Evolutionary conservation across 371 early-diverging fungal genomes (phyloP).

Genomic region (Mucor irregularis): DNA sequence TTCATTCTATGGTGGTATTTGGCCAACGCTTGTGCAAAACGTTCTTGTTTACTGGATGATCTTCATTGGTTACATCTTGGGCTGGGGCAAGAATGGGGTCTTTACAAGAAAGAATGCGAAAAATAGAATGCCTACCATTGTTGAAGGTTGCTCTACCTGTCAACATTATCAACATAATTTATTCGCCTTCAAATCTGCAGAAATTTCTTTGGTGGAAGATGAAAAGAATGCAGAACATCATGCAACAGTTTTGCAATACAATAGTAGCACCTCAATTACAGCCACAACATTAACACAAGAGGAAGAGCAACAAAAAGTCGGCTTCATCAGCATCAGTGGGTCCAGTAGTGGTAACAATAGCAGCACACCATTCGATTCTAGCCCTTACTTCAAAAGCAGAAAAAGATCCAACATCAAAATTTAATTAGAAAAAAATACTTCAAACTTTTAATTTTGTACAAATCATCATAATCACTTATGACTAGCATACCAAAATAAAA

Average conservation of each 20-base stretch:
- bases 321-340: not conserved
- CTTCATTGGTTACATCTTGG: slow-evolving; percentile 27
- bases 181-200: not conserved
- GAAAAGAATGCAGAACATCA: not conserved
- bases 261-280: slow-evolving; percentile 4
- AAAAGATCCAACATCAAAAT: slow-evolving; percentile 1
- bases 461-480: too few species aligned
- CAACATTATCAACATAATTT: slow-evolving; percentile 1
- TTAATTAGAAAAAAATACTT: not conserved
- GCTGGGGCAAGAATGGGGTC: slow-evolving; percentile 28
- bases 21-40: slow-evolving; percentile 35
- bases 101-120: slow-evolving; percentile 10
- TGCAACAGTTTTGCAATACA: not conserved
- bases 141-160: slow-evolving; percentile 19
- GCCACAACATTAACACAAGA: slow-evolving; percentile 19
- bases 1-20: slow-evolving; percentile 46
- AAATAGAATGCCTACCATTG: not conserved
- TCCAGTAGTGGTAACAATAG: slow-evolving; percentile 1
- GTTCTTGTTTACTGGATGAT: slow-evolving; percentile 32
- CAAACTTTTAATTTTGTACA: not conserved
- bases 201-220: not conserved
- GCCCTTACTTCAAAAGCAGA: slow-evolving; percentile 9
- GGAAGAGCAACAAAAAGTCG: slow-evolving; percentile 15
- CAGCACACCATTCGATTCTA: slow-evolving; percentile 19
- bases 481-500: too few species aligned